Conservation (phyloP, 768 basidiomycete species). For the Zangia roseola region DNA sequence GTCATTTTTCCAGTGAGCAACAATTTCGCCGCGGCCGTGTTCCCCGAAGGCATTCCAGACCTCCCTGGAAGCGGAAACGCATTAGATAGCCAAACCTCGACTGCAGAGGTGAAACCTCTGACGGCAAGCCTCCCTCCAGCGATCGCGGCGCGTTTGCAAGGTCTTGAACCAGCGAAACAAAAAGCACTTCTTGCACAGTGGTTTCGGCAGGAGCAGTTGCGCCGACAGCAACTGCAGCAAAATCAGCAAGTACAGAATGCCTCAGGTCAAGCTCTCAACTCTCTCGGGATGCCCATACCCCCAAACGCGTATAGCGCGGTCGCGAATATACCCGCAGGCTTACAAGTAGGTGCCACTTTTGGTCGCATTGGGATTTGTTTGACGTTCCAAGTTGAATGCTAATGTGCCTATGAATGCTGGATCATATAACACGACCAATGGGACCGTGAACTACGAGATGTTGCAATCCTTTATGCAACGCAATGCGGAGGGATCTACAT, state of each 20-base stretch:
- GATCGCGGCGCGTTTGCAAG: conserved; percentile 19
- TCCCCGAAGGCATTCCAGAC: conserved; percentile 52
- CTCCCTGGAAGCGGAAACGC: conserved; percentile 26
- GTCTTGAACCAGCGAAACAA: conserved; percentile 24
- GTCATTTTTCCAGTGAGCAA: conserved; percentile 44
- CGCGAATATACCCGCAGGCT: conserved; percentile 14
- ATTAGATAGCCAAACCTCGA: conserved; percentile 5
- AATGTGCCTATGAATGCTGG: conserved; percentile 11
- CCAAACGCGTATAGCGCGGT: conserved; percentile 4
- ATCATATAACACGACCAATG: conserved; percentile 22
- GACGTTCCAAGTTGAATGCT: conserved; percentile 4
- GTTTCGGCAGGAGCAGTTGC: conserved; percentile 19
- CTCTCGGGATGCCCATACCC: conserved; percentile 13
- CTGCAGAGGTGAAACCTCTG: conserved; percentile 9
- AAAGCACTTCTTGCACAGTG: conserved; percentile 19
- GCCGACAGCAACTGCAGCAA: conserved; percentile 28
- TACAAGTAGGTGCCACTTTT: conserved; percentile 14
- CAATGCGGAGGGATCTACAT: conserved; percentile 31
- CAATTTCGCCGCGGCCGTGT: conserved; percentile 47
- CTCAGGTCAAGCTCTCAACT: conserved; percentile 15
- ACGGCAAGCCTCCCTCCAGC: conserved; percentile 5
- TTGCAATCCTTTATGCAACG: conserved; percentile 48
- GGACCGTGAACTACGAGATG: conserved; percentile 40
- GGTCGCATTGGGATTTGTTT: not conserved
- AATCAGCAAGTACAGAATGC: conserved; percentile 13